A percentile compares a stretch with the other conserved stretches of the same genome.
Conservation (phyloP, 2,329 filamentous ascomycete species). For the Arthroderma uncinatum region DNA sequence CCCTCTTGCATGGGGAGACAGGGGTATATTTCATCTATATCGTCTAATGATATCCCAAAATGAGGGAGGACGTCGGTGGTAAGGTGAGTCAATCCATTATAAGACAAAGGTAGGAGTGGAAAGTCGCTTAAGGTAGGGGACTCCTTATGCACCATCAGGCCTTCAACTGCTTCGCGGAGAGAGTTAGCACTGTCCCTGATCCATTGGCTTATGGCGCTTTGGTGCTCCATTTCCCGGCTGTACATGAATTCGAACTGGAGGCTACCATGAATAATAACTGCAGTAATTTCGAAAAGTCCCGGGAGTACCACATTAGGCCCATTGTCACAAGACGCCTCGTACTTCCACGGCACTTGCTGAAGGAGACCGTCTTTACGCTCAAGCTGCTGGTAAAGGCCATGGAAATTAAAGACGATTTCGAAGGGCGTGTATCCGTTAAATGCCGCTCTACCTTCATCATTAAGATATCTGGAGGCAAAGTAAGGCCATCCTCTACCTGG, state of each 20-base stretch:
- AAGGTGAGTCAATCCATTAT: conserved; percentile 30
- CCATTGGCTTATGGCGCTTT: conserved; percentile 35
- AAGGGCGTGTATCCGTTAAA: conserved; percentile 31
- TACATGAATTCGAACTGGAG: conserved; percentile 43
- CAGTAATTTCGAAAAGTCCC: conserved; percentile 43
- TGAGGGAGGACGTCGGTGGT: conserved; percentile 26
- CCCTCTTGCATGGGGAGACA: conserved; percentile 22
- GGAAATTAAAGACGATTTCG: conserved; percentile 36
- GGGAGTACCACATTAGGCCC: conserved; percentile 37
- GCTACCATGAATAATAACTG: conserved; percentile 37
- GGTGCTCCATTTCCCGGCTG: conserved; percentile 40
- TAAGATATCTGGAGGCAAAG: conserved; percentile 27
- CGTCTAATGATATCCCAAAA: conserved; percentile 22
- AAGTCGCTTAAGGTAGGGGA: conserved; percentile 34
- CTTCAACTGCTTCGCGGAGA: conserved; percentile 22
- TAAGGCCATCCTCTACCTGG: conserved; percentile 30
- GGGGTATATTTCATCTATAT: conserved; percentile 22
- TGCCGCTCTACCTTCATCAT: conserved; percentile 22
- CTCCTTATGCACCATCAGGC: conserved; percentile 17
- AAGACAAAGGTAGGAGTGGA: conserved; percentile 34
- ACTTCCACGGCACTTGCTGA: conserved; percentile 34
- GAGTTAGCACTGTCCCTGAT: conserved; percentile 29
- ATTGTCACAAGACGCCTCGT: conserved; percentile 36
- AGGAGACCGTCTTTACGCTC: conserved; percentile 38
- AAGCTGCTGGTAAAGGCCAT: conserved; percentile 32